Evolutionary conservation across 2,329 filamentous ascomycete genomes (phyloP).

Genomic region (Tolypocladium endophyticum): DNA sequence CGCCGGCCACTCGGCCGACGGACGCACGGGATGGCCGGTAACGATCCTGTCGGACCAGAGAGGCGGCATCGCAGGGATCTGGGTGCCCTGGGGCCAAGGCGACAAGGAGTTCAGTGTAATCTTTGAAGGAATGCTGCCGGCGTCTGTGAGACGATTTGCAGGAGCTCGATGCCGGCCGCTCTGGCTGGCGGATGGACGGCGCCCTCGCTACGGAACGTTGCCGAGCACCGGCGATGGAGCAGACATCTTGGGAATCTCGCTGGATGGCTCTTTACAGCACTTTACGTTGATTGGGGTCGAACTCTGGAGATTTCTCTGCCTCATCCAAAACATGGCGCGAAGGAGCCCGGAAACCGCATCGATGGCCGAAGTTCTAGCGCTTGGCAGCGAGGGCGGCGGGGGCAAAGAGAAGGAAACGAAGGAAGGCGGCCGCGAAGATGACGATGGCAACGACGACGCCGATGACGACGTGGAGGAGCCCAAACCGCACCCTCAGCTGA

Average conservation of each 20-base stretch:
- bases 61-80: conserved; percentile 37
- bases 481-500: conserved; percentile 29
- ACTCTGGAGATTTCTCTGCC: conserved; percentile 58
- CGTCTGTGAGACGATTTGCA: conserved; percentile 46
- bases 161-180: conserved; percentile 40
- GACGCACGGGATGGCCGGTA: conserved; percentile 24
- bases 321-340: conserved; percentile 60
- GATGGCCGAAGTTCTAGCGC: background rate
- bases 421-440: conserved; percentile 4
- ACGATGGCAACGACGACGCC: conserved; percentile 9
- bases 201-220: conserved; percentile 29
- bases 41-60: conserved; percentile 37
- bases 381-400: conserved; percentile 2
- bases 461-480: conserved; percentile 23
- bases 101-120: conserved; percentile 33
- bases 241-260: conserved; percentile 52
- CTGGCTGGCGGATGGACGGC: conserved; percentile 30
- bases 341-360: conserved; percentile 37
- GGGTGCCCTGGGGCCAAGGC: conserved; percentile 32
- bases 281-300: conserved; percentile 54
- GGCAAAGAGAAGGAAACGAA: conserved; percentile 8
- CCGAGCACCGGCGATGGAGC: conserved; percentile 30
- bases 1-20: conserved; percentile 22
- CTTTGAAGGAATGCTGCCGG: conserved; percentile 45
- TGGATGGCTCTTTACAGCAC: conserved; percentile 60